Evolutionary conservation across 148 eudicot species (phyloP).

Genomic region (Diospyros kaki): DNA sequence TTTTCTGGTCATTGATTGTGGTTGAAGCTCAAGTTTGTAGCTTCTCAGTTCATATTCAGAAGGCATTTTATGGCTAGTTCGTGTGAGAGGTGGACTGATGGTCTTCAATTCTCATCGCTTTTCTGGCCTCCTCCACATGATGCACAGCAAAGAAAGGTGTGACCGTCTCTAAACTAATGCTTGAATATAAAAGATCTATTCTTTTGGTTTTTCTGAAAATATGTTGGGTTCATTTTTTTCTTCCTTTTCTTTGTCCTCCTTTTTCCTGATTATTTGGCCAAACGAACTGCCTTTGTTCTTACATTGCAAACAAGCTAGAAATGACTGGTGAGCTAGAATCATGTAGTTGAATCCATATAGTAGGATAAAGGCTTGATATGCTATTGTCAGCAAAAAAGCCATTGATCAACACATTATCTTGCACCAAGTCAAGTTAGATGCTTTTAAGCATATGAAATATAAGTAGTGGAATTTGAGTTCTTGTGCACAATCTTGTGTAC

Average conservation of each 20-base stretch:
- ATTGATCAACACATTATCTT: neutral
- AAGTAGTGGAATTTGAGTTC: neutral
- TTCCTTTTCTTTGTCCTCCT: neutral
- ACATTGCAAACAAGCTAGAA: no score
- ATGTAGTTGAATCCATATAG: no score
- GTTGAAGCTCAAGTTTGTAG: conserved; percentile 22
- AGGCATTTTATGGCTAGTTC: conserved; percentile 50
- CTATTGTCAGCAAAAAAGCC: no score
- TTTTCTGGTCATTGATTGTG: conserved; percentile 64
- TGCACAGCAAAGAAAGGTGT: conserved; percentile 74
- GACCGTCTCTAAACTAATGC: neutral
- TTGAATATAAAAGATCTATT: neutral
- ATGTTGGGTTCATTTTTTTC: neutral
- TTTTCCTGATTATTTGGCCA: neutral
- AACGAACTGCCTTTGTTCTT: neutral
- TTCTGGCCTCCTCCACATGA: conserved; percentile 94
- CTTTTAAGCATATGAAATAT: neutral
- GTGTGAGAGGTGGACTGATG: conserved; percentile 80
- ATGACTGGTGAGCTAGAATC: no score
- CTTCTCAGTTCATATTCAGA: conserved; percentile 10
- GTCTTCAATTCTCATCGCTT: conserved; percentile 79
- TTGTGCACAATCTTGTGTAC: neutral
- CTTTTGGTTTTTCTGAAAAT: neutral
- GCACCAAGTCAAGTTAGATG: neutral
- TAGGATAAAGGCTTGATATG: no score